A percentile compares a stretch with the other conserved stretches of the same genome.
Conservation (phyloP, 495 filamentous ascomycete species). For the Jackrogersella minutella region DNA sequence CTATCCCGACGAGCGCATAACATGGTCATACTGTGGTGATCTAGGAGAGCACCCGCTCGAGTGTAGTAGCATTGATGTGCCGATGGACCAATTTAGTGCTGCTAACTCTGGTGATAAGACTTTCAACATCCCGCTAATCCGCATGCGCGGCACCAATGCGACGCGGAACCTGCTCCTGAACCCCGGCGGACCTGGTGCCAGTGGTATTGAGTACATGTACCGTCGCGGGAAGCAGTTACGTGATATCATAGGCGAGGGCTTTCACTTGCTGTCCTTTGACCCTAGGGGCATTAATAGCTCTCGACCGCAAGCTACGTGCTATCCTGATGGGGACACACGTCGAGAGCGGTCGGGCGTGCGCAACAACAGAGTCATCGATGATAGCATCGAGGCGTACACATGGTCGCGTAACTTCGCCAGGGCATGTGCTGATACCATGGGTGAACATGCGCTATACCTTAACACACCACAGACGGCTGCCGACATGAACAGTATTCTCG, state of each 20-base stretch:
- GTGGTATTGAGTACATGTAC: constrained; percentile 49
- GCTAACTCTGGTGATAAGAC: constrained; percentile 40
- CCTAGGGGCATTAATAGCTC: constrained; percentile 57
- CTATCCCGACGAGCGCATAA: constrained; percentile 50
- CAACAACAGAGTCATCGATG: constrained; percentile 36
- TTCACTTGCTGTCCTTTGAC: constrained; percentile 56
- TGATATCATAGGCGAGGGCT: constrained; percentile 52
- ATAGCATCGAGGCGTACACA: constrained; percentile 53
- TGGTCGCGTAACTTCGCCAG: constrained; percentile 49
- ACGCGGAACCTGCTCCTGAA: constrained; percentile 56
- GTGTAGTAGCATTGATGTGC: constrained; percentile 50
- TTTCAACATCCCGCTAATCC: constrained; percentile 55
- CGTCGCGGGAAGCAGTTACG: constrained; percentile 45
- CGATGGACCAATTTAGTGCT: constrained; percentile 55
- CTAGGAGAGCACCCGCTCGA: constrained; percentile 45
- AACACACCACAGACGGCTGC: constrained; percentile 60
- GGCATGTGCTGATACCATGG: constrained; percentile 54
- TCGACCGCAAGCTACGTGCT: constrained; percentile 49
- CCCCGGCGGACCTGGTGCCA: constrained; percentile 56
- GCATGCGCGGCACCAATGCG: constrained; percentile 49
- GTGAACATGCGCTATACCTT: constrained; percentile 49
- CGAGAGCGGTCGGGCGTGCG: constrained; percentile 40
- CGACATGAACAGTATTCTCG: constrained; percentile 60
- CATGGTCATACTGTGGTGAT: constrained; percentile 51
- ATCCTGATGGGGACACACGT: constrained; percentile 43